These are phyloP conservation scores for Fusarium mangiferae DNA, from an alignment of 2,329 filamentous ascomycete species.

Conservation along the genomic window DNA sequence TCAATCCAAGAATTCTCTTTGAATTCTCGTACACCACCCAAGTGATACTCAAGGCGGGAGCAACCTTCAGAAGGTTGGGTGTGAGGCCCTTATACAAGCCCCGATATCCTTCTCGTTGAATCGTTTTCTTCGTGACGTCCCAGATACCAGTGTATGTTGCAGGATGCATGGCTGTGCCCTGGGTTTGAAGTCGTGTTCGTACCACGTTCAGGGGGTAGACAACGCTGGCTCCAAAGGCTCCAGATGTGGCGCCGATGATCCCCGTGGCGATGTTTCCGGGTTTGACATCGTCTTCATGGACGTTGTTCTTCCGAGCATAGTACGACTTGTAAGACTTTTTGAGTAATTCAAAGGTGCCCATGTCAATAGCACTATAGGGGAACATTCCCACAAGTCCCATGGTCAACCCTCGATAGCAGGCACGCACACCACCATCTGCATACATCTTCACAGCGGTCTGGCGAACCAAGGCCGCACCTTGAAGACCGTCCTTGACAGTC, in stretches of 20 bases:
- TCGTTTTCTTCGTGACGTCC: slow-evolving; percentile 87
- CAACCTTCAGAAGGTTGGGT: slow-evolving; percentile 95
- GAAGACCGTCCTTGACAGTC: slow-evolving; percentile 85
- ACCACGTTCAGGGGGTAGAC: slow-evolving; percentile 97
- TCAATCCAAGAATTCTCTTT: slow-evolving; percentile 74
- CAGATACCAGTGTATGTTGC: slow-evolving; percentile 90
- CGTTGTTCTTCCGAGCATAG: slow-evolving; percentile 74
- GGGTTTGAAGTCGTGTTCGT: slow-evolving; percentile 89
- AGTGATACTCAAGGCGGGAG: slow-evolving; percentile 93
- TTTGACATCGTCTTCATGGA: slow-evolving; percentile 84
- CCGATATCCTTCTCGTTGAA: slow-evolving; percentile 82
- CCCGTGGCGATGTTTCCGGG: slow-evolving; percentile 87
- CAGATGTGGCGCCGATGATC: slow-evolving; percentile 88
- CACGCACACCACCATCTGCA: slow-evolving; percentile 75
- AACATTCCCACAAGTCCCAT: slow-evolving; percentile 98
- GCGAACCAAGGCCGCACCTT: slow-evolving; percentile 83
- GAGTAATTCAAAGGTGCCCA: slow-evolving; percentile 93
- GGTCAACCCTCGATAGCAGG: slow-evolving; percentile 91
- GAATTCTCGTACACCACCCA: slow-evolving; percentile 94
- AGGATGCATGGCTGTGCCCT: slow-evolving; percentile 92
- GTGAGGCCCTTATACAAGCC: slow-evolving; percentile 96
- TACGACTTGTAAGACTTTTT: slow-evolving; percentile 78
- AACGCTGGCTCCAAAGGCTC: slow-evolving; percentile 89
- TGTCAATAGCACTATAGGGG: slow-evolving; percentile 95
- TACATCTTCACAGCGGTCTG: slow-evolving; percentile 90